Base-by-base conservation (phyloP, 192 early-diverging fungal genomes). In the Spinellus fusiger region DNA sequence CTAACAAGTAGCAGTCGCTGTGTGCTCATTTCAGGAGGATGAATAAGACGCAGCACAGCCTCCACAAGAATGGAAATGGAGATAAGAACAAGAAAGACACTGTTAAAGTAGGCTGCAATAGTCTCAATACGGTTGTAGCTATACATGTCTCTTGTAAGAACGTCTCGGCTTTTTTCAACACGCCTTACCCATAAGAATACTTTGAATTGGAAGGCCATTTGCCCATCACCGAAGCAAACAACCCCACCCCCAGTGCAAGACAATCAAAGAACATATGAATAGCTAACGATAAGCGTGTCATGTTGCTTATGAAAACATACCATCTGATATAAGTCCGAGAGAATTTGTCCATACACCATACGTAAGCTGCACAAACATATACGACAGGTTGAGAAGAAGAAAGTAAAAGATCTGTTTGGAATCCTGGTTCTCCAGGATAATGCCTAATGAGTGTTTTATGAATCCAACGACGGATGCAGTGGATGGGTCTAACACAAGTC, bases 211-310 rank as follows among this genome's bases (percentile, higher is more conserved):
- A 76, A 16, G 86, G 91, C 91, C 95, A 94, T 70, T 92, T 93
- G 59, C 86, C 85, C 81, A 95, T 87, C 1, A 96, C 91, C 1
- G 89, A 84, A 7, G 95, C 95, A 54, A 88, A 78, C 8, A 98
- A 71, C 26, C 91, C 91, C 32, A 96, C 83, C 2, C 87, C 89
- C 62, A 98, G 66, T 5, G 93, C 93, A 69, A 95, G 77, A 56
- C 91, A 94, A 74, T 98, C 95, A 75, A 98, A 98, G 58, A 96
- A 84, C 95, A 98, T 98, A 73, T 98, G 95, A 53, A 95, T 92
- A 16, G 95, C 95, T 84, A 16, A n/a, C 15, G 28, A 40, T 16
- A 53, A 18, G 49, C 23, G 7, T 10, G 59, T 35, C 27, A 16
- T 15, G 32, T 8, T 38, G 48, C 3, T 4, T 35, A 18, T 28